Evolutionary conservation across 306 rosid genomes (phyloP), one percentile per base, ranked within the genome.

Genomic region (Vigna radiata): DNA sequence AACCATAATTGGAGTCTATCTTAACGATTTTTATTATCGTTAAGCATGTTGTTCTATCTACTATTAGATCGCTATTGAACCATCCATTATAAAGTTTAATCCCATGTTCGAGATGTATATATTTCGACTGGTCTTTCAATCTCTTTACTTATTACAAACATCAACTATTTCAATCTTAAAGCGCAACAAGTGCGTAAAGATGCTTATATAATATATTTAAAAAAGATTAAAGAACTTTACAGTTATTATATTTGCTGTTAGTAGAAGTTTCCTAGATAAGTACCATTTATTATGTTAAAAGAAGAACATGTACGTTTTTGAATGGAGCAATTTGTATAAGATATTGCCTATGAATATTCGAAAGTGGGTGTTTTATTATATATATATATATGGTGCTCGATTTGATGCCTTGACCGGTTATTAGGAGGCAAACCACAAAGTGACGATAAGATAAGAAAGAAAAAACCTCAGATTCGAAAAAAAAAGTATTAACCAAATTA

Each of bases 51-150:
- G n/a, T n/a, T n/a, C n/a, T n/a, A n/a, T n/a, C n/a, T n/a, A n/a
- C n/a, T n/a, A n/a, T n/a, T n/a, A n/a, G n/a, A n/a, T n/a, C n/a
- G n/a, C n/a, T n/a, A n/a, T n/a, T n/a, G n/a, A n/a, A n/a, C n/a
- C n/a, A n/a, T n/a, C n/a, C n/a, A n/a, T n/a, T n/a, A n/a, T n/a
- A n/a, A n/a, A n/a, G n/a, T n/a, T n/a, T n/a, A n/a, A n/a, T n/a
- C n/a, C n/a, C n/a, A n/a, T n/a, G n/a, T n/a, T n/a, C n/a, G n/a
- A n/a, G n/a, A n/a, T n/a, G n/a, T n/a, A n/a, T n/a, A n/a, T n/a
- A n/a, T n/a, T n/a, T n/a, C n/a, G n/a, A n/a, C n/a, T n/a, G n/a
- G 25, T 25, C 69, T 73, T 73, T 73, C 33, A 74, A 74, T 59
- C 67, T 74, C 5, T 17, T 6, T 44, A 44, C 16, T 27, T 25